Conservation (phyloP, 1,139 yeast species). For the Yamadazyma taylorii region DNA sequence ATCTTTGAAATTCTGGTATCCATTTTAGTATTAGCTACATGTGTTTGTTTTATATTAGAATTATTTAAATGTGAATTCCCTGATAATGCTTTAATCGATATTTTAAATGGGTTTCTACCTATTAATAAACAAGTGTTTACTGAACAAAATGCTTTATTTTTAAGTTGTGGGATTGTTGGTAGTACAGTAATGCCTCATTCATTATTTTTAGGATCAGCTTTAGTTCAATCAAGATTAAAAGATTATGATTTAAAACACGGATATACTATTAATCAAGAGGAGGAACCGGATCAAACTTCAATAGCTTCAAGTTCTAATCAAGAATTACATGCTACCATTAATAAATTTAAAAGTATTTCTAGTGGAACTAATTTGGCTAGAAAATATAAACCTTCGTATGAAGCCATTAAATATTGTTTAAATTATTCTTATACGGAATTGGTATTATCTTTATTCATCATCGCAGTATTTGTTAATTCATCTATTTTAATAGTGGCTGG, state of each 20-base stretch:
- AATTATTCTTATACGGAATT: conserved; percentile 68
- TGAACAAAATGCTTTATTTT: conserved; percentile 59
- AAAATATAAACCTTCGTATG: conserved; percentile 58
- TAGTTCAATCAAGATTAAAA: conserved; percentile 71
- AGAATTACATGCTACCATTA: conserved; percentile 25
- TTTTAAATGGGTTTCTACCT: conserved; percentile 66
- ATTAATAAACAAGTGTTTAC: conserved; percentile 44
- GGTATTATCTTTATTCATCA: conserved; percentile 62
- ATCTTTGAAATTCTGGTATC: conserved; percentile 68
- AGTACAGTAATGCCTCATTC: conserved; percentile 88
- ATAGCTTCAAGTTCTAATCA: conserved; percentile 10
- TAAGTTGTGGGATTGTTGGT: conserved; percentile 74
- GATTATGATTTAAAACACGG: conserved; percentile 60
- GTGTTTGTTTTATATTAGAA: conserved; percentile 63
- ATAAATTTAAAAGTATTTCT: conserved; percentile 34
- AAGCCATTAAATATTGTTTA: conserved; percentile 65
- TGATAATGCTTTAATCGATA: conserved; percentile 32
- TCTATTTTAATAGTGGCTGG: conserved; percentile 79
- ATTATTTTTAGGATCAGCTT: conserved; percentile 69
- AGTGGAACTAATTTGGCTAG: conserved; percentile 34
- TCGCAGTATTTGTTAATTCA: conserved; percentile 77
- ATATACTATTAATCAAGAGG: conserved; percentile 11
- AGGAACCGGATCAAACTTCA: conserved; percentile 5
- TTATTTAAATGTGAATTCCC: conserved; percentile 52
- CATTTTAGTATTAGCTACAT: conserved; percentile 60